A percentile compares a stretch with the other conserved stretches of the same genome.
phyloP scores from a whole-genome alignment of 2,329 filamentous ascomycete genomes.

The Golovinomyces cichoracearum region DNA sequence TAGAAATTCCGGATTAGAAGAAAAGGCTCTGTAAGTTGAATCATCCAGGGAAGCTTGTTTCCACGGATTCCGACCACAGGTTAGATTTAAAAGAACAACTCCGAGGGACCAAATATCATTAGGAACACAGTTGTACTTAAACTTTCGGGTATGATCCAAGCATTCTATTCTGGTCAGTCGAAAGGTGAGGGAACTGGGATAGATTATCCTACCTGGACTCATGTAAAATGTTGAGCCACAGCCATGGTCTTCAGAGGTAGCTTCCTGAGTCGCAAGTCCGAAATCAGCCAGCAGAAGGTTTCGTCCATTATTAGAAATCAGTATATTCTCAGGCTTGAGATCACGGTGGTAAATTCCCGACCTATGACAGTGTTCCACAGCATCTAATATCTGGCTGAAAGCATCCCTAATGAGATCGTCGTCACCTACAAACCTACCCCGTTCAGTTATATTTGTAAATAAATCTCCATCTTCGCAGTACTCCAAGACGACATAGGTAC shows the following conservation, averaged over 20 bases:
- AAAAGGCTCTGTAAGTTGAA: constrained; percentile 78
- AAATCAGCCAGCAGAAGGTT: constrained; percentile 95
- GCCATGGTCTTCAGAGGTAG: constrained; percentile 74
- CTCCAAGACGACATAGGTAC: constrained; percentile 88
- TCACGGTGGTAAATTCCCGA: constrained; percentile 91
- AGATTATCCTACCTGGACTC: constrained; percentile 59
- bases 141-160: constrained; percentile 46
- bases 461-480: constrained; percentile 92
- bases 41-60: constrained; percentile 86
- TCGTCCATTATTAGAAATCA: constrained; percentile 67
- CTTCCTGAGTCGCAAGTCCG: constrained; percentile 68
- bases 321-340: constrained; percentile 91
- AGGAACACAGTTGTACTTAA: constrained; percentile 70
- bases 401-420: constrained; percentile 65
- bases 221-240: constrained; percentile 98
- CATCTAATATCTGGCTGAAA: constrained; percentile 88
- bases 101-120: constrained; percentile 98
- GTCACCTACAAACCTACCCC: constrained; percentile 77
- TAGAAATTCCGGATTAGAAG: constrained; percentile 63
- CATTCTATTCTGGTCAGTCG: constrained; percentile 40
- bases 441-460: constrained; percentile 92
- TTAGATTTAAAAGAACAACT: constrained; percentile 90
- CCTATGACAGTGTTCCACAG: constrained; percentile 82
- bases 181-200: constrained; percentile 2
- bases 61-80: constrained; percentile 95